Percentiles rank a stretch among this genome's conserved stretches.
These are phyloP conservation scores for Raffaelea ambrosiae DNA, from an alignment of 2,329 filamentous ascomycete genomes.

Conservation along the genomic window DNA sequence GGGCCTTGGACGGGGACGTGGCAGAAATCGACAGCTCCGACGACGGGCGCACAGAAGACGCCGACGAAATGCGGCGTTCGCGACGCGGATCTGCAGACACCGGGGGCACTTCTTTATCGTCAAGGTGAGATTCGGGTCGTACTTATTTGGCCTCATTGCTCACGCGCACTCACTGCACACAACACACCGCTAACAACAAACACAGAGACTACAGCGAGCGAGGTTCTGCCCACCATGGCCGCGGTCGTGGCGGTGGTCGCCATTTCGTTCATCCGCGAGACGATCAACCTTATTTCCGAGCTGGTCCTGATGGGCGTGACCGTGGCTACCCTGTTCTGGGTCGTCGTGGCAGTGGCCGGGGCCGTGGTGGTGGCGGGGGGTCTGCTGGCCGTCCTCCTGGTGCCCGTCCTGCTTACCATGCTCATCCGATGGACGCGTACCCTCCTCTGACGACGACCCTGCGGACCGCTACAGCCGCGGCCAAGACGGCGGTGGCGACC, in stretches of 20 bases:
- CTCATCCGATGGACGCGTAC: not conserved
- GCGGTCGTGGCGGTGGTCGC: slow-evolving; percentile 1
- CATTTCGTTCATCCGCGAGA: not conserved
- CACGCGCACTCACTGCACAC: too few relatives aligned
- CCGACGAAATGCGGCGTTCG: slow-evolving; percentile 1
- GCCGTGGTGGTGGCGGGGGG: slow-evolving; percentile 1
- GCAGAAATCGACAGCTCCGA: not conserved
- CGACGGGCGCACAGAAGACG: not conserved
- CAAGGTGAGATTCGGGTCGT: not conserved
- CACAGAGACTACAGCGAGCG: not conserved
- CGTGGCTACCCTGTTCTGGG: slow-evolving; percentile 6
- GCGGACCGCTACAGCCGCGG: too few relatives aligned
- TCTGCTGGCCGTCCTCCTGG: not conserved
- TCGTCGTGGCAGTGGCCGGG: not conserved
- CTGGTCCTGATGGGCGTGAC: slow-evolving; percentile 4
- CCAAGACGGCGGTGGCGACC: too few relatives aligned
- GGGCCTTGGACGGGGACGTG: too few relatives aligned
- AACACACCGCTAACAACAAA: not conserved
- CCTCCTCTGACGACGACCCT: not conserved
- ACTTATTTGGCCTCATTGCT: not conserved
- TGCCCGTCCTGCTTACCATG: not conserved
- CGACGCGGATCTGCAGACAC: not conserved
- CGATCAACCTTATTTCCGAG: slow-evolving; percentile 1
- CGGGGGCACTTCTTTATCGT: not conserved
- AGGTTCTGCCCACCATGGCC: not conserved